A percentile compares a stretch with the other conserved stretches of the same genome.
These are phyloP conservation scores for Gymnopilus dilepis DNA, from an alignment of 768 basidiomycete species.

Conservation along the genomic window DNA sequence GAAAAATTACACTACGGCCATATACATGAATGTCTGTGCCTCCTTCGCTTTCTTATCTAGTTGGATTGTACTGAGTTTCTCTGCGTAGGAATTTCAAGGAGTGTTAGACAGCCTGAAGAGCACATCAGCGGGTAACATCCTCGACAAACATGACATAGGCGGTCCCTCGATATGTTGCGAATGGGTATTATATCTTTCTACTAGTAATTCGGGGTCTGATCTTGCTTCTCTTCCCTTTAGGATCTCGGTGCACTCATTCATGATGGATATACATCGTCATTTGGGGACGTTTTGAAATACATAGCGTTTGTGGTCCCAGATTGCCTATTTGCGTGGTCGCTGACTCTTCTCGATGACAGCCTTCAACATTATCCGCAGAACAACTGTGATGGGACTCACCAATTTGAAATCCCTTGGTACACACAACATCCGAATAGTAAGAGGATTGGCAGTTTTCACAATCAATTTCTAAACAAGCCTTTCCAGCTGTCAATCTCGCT, in stretches of 20 bases:
- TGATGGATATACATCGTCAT: slow-evolving; percentile 44
- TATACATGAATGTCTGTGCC: slow-evolving; percentile 49
- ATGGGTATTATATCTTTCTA: slow-evolving; percentile 44
- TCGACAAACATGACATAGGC: slow-evolving; percentile 43
- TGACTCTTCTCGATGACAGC: slow-evolving; percentile 26
- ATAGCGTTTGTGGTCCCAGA: slow-evolving; percentile 42
- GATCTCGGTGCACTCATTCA: slow-evolving; percentile 48
- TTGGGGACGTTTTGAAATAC: slow-evolving; percentile 49
- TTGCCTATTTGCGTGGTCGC: neutral
- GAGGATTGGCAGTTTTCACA: neutral
- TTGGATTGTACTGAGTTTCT: neutral
- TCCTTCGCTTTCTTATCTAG: neutral
- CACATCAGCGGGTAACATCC: slow-evolving; percentile 44
- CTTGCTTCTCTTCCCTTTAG: slow-evolving; percentile 29
- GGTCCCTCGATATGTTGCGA: slow-evolving; percentile 57
- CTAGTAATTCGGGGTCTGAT: neutral
- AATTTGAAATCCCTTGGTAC: slow-evolving; percentile 48
- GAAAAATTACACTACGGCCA: slow-evolving; percentile 50
- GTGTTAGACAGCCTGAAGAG: slow-evolving; percentile 40
- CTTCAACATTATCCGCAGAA: slow-evolving; percentile 61
- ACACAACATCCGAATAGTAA: slow-evolving; percentile 51
- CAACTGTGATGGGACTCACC: slow-evolving; percentile 43
- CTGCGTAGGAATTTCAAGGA: slow-evolving; percentile 45
- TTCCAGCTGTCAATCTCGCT: slow-evolving; percentile 43
- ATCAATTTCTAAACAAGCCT: slow-evolving; percentile 3